Evolutionary conservation across 306 rosid genomes (phyloP), one percentile per base, ranked within the genome.

Genomic region (Inga leiocalycina): DNA sequence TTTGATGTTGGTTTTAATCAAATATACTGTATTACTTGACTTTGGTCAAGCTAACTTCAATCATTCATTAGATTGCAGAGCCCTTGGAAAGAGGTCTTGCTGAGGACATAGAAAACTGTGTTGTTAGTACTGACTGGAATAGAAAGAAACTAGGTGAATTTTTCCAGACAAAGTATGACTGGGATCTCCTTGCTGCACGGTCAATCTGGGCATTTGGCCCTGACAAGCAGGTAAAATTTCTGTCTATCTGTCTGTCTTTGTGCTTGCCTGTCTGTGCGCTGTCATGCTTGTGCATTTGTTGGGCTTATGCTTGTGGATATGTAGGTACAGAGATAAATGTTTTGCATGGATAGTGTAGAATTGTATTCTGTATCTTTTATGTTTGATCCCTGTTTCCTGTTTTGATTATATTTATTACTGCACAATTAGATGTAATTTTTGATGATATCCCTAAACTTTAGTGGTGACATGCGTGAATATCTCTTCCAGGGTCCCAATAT

Each of bases 181-280:
- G 98, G 99, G 99, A 96, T 87, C 94, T 96, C 69, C 99, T 96
- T 74, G 99, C 99, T 84, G 97, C 98, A 15, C 85, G 98, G 65
- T 94, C 99, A 75, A 96, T 96, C 80, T 96, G 98, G 99, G 98
- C 99, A 78, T 96, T 96, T 89, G 98, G 99, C 85, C 99, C 99
- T 79, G 98, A 96, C 83, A 94, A 94, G 89, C 99, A 92, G 97
- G 99, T 95, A 89, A 74, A 15, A 6, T 45, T 43, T 69, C 71
- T 68, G 70, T 52, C 62, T 27, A 27, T 27, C 30, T 27, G 1
- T 48, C 34, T 83, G n/a, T 83, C 43, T 41, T 1, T 73, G 51
- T 65, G 16, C 44, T 9, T 34, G 4, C 57, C 48, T 76, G 27
- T 32, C n/a, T 48, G 27, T 22, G 13, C 16, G 59, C 22, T 24